Percentiles rank a stretch among this genome's conserved stretches.
Conservation (phyloP, 306 rosid species). For the Medicago lupulina region DNA sequence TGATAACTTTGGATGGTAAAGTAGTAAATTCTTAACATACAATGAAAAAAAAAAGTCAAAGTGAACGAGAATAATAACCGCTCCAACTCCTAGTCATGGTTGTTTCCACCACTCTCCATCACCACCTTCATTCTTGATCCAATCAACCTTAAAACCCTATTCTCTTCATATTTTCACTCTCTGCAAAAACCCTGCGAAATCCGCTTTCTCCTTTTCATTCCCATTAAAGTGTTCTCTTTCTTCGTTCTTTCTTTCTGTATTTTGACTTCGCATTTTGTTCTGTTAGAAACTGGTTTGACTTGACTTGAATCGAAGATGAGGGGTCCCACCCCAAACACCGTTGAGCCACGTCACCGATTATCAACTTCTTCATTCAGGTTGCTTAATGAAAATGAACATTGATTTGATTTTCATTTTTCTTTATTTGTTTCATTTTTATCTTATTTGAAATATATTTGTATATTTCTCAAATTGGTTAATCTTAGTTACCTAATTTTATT, state of each 20-base stretch:
- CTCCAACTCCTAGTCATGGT: not conserved
- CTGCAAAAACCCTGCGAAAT: not conserved
- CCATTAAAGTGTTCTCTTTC: not conserved
- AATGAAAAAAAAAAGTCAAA: too few relatives aligned
- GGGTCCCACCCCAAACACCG: constrained; percentile 56
- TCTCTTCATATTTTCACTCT: not conserved
- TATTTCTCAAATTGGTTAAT: constrained; percentile 1
- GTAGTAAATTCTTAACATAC: too few relatives aligned
- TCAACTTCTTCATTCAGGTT: constrained; percentile 64
- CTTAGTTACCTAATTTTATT: not conserved
- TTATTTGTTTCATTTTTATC: not conserved
- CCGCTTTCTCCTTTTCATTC: not conserved
- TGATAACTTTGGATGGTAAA: too few relatives aligned
- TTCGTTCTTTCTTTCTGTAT: not conserved
- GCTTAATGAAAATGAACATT: not conserved
- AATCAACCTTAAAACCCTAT: not conserved
- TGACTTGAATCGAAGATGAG: constrained; percentile 65
- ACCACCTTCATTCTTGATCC: constrained; percentile 8
- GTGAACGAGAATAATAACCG: constrained; percentile 8
- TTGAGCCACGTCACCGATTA: constrained; percentile 80
- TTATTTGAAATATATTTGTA: not conserved
- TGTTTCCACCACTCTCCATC: not conserved
- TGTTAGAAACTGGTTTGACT: constrained; percentile 40
- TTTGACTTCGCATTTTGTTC: constrained; percentile 17
- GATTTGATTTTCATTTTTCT: constrained; percentile 1